A percentile compares a stretch with the other conserved stretches of the same genome.
phyloP scores from a whole-genome alignment of 2,329 filamentous ascomycete genomes.

The Lachnellula cervina region DNA sequence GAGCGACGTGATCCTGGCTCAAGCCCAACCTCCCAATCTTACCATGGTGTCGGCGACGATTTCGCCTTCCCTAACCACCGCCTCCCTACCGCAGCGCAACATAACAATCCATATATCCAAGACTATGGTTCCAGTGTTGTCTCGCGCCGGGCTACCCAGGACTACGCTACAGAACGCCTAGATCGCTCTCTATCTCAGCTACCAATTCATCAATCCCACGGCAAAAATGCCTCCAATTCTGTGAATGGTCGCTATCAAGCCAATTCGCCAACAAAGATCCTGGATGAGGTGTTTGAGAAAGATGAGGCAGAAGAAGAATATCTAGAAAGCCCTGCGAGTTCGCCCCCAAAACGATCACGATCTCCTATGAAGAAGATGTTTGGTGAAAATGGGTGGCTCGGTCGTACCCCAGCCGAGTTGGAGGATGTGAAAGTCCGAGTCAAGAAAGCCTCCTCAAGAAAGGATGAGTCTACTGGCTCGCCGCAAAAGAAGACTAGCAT shows the following conservation, averaged over 20 bases:
- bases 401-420: constrained; percentile 20
- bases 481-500: constrained; percentile 21
- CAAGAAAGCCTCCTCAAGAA: constrained; percentile 12
- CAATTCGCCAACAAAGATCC: constrained; percentile 16
- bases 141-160: not conserved
- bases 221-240: not conserved
- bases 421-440: constrained; percentile 6
- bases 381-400: constrained; percentile 31
- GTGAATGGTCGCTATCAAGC: constrained; percentile 7
- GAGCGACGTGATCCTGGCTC: not conserved
- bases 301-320: constrained; percentile 11
- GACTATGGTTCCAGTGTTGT: not conserved
- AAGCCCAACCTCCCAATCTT: not conserved
- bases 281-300: constrained; percentile 17
- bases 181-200: not conserved
- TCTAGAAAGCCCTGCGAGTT: not conserved
- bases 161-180: not conserved
- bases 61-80: not conserved
- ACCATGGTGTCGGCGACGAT: not conserved
- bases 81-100: not conserved
- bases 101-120: not conserved
- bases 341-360: constrained; percentile 25
- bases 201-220: not conserved
- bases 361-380: constrained; percentile 34
- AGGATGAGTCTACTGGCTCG: constrained; percentile 6